A percentile compares a stretch with the other conserved stretches of the same genome.
These are phyloP conservation scores for Filobasidium uniguttulatum DNA, from an alignment of 1,284 basidiomycete species.

Conservation along the genomic window DNA sequence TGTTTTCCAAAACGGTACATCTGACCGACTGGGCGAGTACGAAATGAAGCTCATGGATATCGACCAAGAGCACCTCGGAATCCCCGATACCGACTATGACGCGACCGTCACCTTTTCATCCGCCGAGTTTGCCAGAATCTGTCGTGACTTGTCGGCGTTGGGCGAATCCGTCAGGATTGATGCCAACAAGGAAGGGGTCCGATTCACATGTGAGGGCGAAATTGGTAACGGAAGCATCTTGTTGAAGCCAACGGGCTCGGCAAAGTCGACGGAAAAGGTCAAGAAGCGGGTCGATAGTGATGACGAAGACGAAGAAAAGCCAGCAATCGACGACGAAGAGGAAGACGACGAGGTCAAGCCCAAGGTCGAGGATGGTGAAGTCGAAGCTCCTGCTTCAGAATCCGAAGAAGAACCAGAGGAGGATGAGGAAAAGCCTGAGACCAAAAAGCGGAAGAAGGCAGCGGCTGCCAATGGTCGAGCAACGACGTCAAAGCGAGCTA, in stretches of 20 bases:
- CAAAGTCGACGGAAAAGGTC: constrained; percentile 20
- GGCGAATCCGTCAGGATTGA: constrained; percentile 95
- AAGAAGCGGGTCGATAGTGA: constrained; percentile 40
- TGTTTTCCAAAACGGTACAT: constrained; percentile 80
- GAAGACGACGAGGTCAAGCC: constrained; percentile 40
- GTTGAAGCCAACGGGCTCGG: constrained; percentile 48
- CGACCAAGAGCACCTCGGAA: constrained; percentile 85
- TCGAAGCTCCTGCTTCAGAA: constrained; percentile 19
- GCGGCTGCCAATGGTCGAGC: constrained; percentile 48
- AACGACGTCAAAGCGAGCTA: constrained; percentile 28
- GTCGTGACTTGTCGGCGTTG: constrained; percentile 78
- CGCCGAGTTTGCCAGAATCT: constrained; percentile 78
- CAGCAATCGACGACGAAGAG: too few species aligned
- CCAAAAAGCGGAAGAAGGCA: constrained; percentile 48
- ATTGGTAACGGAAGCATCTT: constrained; percentile 82
- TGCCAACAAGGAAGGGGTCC: constrained; percentile 87
- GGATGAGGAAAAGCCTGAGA: constrained; percentile 40
- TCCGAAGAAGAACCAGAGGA: constrained; percentile 38
- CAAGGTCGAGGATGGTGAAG: constrained; percentile 36
- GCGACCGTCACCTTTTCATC: constrained; percentile 81
- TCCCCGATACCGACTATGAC: constrained; percentile 98
- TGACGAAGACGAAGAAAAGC: constrained; percentile 43
- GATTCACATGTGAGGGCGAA: constrained; percentile 90
- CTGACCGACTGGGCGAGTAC: constrained; percentile 92
- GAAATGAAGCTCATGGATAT: constrained; percentile 99